Conservation (phyloP, 495 filamentous ascomycete species). For the Penicillium antarcticum region DNA sequence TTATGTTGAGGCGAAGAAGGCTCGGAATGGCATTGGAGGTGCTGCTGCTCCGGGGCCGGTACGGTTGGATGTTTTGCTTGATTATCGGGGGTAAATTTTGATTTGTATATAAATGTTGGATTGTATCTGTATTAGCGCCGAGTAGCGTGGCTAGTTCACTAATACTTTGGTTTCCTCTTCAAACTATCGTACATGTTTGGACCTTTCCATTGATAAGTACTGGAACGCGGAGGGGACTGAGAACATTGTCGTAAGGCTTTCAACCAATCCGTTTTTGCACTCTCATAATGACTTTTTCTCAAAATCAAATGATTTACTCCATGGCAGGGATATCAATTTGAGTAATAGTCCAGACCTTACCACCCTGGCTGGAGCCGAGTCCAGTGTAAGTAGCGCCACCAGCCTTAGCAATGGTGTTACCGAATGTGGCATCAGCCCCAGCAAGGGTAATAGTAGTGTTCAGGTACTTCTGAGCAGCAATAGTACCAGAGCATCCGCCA, state of each 20-base stretch:
- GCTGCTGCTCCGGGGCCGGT: conserved; percentile 28
- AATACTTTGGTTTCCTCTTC: too few relatives aligned
- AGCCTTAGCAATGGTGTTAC: conserved; percentile 29
- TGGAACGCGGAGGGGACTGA: too few relatives aligned
- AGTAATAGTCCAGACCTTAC: conserved; percentile 34
- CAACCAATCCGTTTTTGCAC: too few relatives aligned
- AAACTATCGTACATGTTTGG: too few relatives aligned
- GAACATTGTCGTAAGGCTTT: too few relatives aligned
- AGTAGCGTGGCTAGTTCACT: too few relatives aligned
- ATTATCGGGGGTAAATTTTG: conserved; percentile 25
- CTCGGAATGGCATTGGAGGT: conserved; percentile 36
- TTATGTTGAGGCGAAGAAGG: conserved; percentile 26
- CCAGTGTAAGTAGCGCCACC: conserved; percentile 26
- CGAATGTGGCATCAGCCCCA: conserved; percentile 29
- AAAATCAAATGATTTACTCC: not conserved
- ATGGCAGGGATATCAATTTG: conserved; percentile 33
- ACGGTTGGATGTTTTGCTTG: conserved; percentile 24
- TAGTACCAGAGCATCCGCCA: conserved; percentile 30
- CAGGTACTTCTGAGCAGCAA: conserved; percentile 31
- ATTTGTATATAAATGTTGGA: not conserved
- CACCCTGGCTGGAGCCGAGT: conserved; percentile 26
- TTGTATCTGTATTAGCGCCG: not conserved
- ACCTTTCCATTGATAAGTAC: too few relatives aligned
- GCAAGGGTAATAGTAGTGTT: conserved; percentile 35
- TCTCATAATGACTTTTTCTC: not conserved